These are phyloP conservation scores for Actinomucor elegans DNA, from an alignment of 371 early-diverging fungal genomes.

Conservation along the genomic window DNA sequence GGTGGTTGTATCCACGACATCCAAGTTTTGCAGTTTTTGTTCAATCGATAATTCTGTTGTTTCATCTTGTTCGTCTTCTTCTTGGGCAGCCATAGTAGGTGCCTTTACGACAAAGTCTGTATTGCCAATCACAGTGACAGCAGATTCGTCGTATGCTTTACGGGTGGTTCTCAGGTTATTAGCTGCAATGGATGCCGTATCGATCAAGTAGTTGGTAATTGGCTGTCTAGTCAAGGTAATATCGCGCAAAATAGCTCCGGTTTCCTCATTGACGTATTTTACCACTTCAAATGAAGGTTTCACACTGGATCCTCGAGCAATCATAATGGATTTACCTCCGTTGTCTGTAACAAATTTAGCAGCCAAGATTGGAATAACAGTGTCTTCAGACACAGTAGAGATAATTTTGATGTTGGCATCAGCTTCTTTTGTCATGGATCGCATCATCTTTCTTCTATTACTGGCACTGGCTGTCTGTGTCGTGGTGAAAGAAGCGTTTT, in stretches of 20 bases:
- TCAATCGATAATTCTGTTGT: conserved; percentile 36
- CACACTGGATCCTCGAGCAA: conserved; percentile 71
- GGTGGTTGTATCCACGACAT: conserved; percentile 24
- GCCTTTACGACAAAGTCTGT: conserved; percentile 41
- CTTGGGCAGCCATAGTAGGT: conserved; percentile 21
- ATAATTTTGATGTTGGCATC: conserved; percentile 56
- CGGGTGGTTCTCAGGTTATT: conserved; percentile 50
- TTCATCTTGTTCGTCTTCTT: conserved; percentile 9
- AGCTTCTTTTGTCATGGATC: conserved; percentile 62
- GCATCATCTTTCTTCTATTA: conserved; percentile 56
- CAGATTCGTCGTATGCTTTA: conserved; percentile 50
- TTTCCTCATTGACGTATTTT: conserved; percentile 28
- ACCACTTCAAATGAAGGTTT: conserved; percentile 78
- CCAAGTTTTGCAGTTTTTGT: conserved; percentile 32
- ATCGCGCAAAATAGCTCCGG: conserved; percentile 36
- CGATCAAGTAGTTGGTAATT: conserved; percentile 54
- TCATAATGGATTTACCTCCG: conserved; percentile 53
- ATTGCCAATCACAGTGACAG: conserved; percentile 43
- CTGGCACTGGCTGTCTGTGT: conserved; percentile 13
- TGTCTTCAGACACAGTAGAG: conserved; percentile 38
- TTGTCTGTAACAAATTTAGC: conserved; percentile 56
- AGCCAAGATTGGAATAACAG: conserved; percentile 59
- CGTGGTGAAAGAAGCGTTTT: conserved; percentile 42
- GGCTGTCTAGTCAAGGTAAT: conserved; percentile 52
- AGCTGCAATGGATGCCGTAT: conserved; percentile 52